Evolutionary conservation across 2,329 filamentous ascomycete species (phyloP).

Genomic region (Rachicladosporium sp.): DNA sequence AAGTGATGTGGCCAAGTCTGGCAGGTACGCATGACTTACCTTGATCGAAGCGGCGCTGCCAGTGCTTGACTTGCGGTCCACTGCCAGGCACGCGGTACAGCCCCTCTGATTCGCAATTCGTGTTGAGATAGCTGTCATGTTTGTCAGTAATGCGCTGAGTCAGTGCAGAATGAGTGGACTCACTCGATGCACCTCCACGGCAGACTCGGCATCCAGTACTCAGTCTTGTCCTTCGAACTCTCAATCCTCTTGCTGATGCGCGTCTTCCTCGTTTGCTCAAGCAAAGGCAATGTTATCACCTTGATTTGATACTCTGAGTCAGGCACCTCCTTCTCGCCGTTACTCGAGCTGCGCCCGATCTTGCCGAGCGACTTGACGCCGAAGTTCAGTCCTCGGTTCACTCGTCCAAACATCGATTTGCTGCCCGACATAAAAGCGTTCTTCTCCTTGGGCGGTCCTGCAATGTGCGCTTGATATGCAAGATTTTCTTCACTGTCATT

Average conservation of each 20-base stretch:
- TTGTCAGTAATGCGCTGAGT: constrained; percentile 2
- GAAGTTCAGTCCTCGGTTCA: constrained; percentile 13
- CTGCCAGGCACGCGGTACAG: constrained; percentile 87
- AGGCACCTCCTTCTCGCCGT: constrained; percentile 49
- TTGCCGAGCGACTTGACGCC: constrained; percentile 17
- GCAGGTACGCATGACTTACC: constrained; percentile 48
- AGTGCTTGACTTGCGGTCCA: constrained; percentile 80
- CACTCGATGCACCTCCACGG: constrained; percentile 90
- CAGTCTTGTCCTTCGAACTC: constrained; percentile 83
- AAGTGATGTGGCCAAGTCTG: no score
- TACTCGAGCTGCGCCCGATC: constrained; percentile 45
- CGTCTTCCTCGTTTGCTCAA: constrained; percentile 82
- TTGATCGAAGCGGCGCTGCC: constrained; percentile 68
- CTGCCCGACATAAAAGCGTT: constrained; percentile 15
- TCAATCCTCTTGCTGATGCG: constrained; percentile 83
- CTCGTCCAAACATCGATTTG: constrained; percentile 19
- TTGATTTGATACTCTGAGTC: constrained; percentile 76
- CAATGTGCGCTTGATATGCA: constrained; percentile 7
- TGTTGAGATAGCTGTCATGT: constrained; percentile 62
- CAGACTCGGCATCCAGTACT: constrained; percentile 97
- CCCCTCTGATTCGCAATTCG: constrained; percentile 87
- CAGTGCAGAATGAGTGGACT: constrained; percentile 17
- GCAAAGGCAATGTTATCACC: constrained; percentile 72
- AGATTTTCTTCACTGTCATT: constrained; percentile 17
- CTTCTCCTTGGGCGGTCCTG: constrained; percentile 15